Percentiles rank a stretch among this genome's conserved stretches.
These are phyloP conservation scores for Sugiyamaella neomexicana DNA, from an alignment of 1,139 yeast species.

Conservation along the genomic window DNA sequence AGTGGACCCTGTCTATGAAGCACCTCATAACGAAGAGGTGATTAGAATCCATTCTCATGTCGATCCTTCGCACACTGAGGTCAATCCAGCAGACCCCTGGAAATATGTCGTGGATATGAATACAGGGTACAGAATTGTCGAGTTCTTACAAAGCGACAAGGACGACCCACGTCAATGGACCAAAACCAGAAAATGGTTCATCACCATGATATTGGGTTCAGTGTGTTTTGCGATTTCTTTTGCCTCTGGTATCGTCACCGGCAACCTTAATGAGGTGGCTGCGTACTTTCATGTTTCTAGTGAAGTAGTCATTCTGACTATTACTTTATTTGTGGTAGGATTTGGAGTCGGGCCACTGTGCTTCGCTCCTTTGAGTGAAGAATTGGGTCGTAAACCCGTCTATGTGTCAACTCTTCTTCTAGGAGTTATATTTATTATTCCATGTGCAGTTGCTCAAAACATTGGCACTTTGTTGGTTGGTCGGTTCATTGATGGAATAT, in stretches of 20 bases:
- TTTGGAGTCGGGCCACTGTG: constrained; percentile 75
- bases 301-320: constrained; percentile 80
- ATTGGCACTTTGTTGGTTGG: constrained; percentile 66
- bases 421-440: constrained; percentile 65
- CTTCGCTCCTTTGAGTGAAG: constrained; percentile 76
- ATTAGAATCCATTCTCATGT: constrained; percentile 19
- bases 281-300: constrained; percentile 63
- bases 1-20: constrained; percentile 17
- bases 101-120: constrained; percentile 57
- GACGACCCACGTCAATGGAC: constrained; percentile 62
- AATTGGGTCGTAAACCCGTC: constrained; percentile 63
- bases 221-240: constrained; percentile 77
- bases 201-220: constrained; percentile 50
- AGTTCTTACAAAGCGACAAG: constrained; percentile 55
- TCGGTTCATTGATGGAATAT: constrained; percentile 66
- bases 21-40: constrained; percentile 19
- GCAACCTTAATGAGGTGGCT: constrained; percentile 56
- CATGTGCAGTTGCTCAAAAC: constrained; percentile 70
- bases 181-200: constrained; percentile 51
- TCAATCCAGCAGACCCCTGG: constrained; percentile 56
- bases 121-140: constrained; percentile 59
- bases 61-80: constrained; percentile 36
- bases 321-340: constrained; percentile 81
- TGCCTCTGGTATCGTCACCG: constrained; percentile 88
- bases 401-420: constrained; percentile 56